phyloP scores from a whole-genome alignment of 2,329 filamentous ascomycete genomes.

The Trichoderma endophyticum region DNA sequence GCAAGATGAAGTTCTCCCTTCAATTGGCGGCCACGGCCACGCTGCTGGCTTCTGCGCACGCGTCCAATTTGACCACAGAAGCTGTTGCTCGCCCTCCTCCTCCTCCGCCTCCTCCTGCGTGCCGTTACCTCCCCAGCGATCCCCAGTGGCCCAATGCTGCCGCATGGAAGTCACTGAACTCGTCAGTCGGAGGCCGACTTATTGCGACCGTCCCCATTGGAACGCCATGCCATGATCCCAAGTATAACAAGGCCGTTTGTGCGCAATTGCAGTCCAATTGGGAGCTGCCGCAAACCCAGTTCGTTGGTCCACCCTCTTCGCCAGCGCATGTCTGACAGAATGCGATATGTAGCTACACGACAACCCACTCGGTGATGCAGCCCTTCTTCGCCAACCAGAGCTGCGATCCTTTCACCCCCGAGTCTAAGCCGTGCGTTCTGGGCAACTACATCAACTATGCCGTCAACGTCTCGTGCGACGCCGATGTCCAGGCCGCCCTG shows the following conservation, averaged over 20 bases:
- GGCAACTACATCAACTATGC: slow-evolving; percentile 40
- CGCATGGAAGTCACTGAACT: slow-evolving; percentile 39
- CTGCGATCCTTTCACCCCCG: slow-evolving; percentile 35
- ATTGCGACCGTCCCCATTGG: slow-evolving; percentile 51
- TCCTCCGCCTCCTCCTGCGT: not conserved
- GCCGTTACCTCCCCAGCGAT: slow-evolving; percentile 1
- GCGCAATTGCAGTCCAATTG: slow-evolving; percentile 40
- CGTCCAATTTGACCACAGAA: not conserved
- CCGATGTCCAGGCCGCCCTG: slow-evolving; percentile 33
- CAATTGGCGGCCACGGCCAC: not conserved
- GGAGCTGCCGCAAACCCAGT: slow-evolving; percentile 44
- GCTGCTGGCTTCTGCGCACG: not conserved
- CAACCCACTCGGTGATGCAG: slow-evolving; percentile 29
- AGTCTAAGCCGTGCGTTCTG: slow-evolving; percentile 38
- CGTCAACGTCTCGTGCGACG: slow-evolving; percentile 30
- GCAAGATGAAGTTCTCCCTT: not conserved
- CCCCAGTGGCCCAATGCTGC: not conserved
- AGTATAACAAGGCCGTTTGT: slow-evolving; percentile 46
- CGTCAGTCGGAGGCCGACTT: slow-evolving; percentile 47
- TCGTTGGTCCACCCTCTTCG: not conserved
- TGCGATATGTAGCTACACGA: not conserved
- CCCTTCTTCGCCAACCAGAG: slow-evolving; percentile 27
- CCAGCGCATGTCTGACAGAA: not conserved
- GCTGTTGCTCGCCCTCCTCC: not conserved
- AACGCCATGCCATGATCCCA: slow-evolving; percentile 46